Evolutionary conservation across 345 rosid genomes (phyloP), one percentile per base, ranked within the genome.

Genomic region (Eucalyptus shirleyi): DNA sequence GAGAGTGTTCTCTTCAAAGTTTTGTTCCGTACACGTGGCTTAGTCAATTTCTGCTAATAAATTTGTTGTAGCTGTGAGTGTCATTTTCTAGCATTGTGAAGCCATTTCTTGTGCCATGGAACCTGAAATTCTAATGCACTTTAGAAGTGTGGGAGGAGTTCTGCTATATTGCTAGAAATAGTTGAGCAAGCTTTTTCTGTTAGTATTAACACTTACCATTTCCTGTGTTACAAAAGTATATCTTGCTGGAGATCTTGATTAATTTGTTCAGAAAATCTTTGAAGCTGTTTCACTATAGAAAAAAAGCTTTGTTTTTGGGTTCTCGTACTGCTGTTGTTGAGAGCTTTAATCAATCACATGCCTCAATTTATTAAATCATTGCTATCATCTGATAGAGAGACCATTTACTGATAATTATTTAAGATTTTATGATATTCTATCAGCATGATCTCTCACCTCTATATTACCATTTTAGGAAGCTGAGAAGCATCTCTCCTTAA

Each of bases 401-500:
- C 37, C 34, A 51, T 26, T 3, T 49, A 88, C 17, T n/a, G 5
- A 65, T 65, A n/a, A 65, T 65, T 15, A 62, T 62, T 14, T 10
- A 62, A 65, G 37, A 18, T 65, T n/a, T 32, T 7, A 11, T 86
- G 50, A 32, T 88, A 12, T 40, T 42, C 88, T 86, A 47, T 88
- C 32, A 34, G 72, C 49, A 7, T 30, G n/a, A 51, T 28, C 53
- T 45, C 86, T 86, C 87, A 40, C 18, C 23, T 86, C 80, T 83
- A 32, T 81, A 42, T 59, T 60, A 85, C n/a, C 30, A 88, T 72
- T 93, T 81, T 93, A 97, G 98, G 98, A 95, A 92, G 94, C 97
- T 53, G 98, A 96, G 95, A 98, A 96, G 95, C 95, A 96, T 93
- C 96, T 98, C 12, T 97, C 99, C 5, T 98, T 96, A 72, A 98